Conservation (phyloP, 2,329 filamentous ascomycete genomes). For the Phialophora expanda region DNA sequence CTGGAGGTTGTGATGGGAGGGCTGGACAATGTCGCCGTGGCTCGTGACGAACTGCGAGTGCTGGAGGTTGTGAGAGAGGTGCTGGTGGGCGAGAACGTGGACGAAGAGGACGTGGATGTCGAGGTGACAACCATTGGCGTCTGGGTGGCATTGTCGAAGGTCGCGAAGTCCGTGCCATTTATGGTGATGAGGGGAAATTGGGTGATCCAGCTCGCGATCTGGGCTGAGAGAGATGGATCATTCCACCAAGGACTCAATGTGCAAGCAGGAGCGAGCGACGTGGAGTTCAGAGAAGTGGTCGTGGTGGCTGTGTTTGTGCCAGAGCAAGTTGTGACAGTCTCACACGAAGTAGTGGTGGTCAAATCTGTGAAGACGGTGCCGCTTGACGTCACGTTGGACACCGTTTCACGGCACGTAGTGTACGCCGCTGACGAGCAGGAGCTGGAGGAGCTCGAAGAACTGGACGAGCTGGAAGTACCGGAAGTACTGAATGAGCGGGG, state of each 20-base stretch:
- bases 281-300: background rate
- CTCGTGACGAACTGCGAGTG: background rate
- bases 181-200: conserved; percentile 16
- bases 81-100: background rate
- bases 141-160: conserved; percentile 6
- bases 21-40: background rate
- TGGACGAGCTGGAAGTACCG: conserved; percentile 1
- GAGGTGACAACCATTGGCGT: conserved; percentile 4
- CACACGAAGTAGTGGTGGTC: conserved; percentile 10
- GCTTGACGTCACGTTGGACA: conserved; percentile 7
- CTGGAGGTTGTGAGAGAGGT: background rate
- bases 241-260: conserved; percentile 18
- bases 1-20: background rate
- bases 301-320: conserved; percentile 1
- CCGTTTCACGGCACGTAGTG: conserved; percentile 3
- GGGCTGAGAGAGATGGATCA: conserved; percentile 10
- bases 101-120: background rate
- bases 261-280: conserved; percentile 13
- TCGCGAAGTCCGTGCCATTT: background rate
- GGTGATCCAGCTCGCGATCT: conserved; percentile 16
- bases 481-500: background rate
- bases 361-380: background rate
- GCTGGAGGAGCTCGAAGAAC: conserved; percentile 7
- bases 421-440: conserved; percentile 6
- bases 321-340: conserved; percentile 15